phyloP scores from a whole-genome alignment of 2,329 filamentous ascomycete species.

The Fusarium armeniacum region DNA sequence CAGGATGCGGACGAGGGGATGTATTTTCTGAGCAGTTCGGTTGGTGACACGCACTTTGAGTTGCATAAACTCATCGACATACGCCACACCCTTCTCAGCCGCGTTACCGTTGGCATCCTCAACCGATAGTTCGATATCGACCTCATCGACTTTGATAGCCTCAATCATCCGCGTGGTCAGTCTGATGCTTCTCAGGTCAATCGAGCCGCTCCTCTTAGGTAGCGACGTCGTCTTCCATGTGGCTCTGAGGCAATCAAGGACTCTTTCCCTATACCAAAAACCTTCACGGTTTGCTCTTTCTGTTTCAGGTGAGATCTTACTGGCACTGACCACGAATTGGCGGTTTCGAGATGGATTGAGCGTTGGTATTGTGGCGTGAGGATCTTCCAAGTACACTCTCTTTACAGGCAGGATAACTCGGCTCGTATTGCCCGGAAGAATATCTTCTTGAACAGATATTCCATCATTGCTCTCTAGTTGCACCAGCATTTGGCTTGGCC shows the following conservation, averaged over 20 bases:
- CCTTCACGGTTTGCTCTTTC: constrained; percentile 84
- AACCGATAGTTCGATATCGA: constrained; percentile 76
- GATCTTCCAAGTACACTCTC: constrained; percentile 81
- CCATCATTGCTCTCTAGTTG: constrained; percentile 69
- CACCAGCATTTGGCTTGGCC: constrained; percentile 83
- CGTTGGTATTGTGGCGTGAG: constrained; percentile 82
- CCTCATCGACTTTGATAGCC: constrained; percentile 82
- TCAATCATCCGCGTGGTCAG: constrained; percentile 85
- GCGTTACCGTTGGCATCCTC: constrained; percentile 51
- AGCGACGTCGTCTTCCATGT: constrained; percentile 75
- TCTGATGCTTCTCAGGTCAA: constrained; percentile 83
- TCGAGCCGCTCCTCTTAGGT: constrained; percentile 70
- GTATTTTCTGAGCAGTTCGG: constrained; percentile 75
- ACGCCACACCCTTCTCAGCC: constrained; percentile 46
- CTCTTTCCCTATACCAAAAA: constrained; percentile 91
- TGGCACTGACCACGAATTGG: constrained; percentile 91
- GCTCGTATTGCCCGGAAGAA: constrained; percentile 77
- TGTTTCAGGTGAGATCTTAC: constrained; percentile 81
- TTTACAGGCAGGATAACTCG: constrained; percentile 82
- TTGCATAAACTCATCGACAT: constrained; percentile 71
- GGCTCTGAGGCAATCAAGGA: constrained; percentile 78
- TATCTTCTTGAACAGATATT: constrained; percentile 66
- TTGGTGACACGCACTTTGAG: constrained; percentile 82
- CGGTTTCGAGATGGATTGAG: constrained; percentile 85
- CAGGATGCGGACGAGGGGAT: constrained; percentile 80